Conservation (phyloP, 345 rosid species). For the Salix purpurea region DNA sequence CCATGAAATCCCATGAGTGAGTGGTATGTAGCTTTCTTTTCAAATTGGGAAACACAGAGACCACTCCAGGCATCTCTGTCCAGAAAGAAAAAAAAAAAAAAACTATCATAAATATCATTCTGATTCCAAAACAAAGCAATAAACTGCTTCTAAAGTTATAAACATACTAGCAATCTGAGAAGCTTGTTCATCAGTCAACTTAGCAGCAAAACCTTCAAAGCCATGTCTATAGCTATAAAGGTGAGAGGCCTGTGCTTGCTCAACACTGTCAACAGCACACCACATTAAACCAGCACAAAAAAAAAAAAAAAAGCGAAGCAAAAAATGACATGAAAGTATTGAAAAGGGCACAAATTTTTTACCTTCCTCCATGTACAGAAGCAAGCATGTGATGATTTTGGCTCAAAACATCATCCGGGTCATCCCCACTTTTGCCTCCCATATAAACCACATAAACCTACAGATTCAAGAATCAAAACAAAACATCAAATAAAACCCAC, state of each 20-base stretch:
- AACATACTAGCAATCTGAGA: conserved; percentile 37
- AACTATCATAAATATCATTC: not conserved
- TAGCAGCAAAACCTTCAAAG: conserved; percentile 51
- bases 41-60: conserved; percentile 47
- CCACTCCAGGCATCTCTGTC: conserved; percentile 51
- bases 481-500: not conserved
- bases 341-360: not conserved
- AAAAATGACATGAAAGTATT: not conserved
- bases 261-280: conserved; percentile 26
- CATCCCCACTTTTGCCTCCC: conserved; percentile 34
- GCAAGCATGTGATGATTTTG: conserved; percentile 40
- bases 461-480: not conserved
- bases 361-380: conserved; percentile 47
- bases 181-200: conserved; percentile 39
- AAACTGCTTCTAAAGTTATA: not conserved
- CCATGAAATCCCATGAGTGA: conserved; percentile 63
- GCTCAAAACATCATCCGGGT: conserved; percentile 22
- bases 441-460: conserved; percentile 47
- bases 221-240: conserved; percentile 45
- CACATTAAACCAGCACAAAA: not conserved
- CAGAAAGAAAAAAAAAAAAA: not conserved
- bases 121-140: not conserved
- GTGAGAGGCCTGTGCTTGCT: conserved; percentile 40
- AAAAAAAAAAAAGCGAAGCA: not conserved
- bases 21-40: conserved; percentile 51